These are phyloP conservation scores for Passalora sequoiae DNA, from an alignment of 2,329 filamentous ascomycete genomes.

Conservation along the genomic window DNA sequence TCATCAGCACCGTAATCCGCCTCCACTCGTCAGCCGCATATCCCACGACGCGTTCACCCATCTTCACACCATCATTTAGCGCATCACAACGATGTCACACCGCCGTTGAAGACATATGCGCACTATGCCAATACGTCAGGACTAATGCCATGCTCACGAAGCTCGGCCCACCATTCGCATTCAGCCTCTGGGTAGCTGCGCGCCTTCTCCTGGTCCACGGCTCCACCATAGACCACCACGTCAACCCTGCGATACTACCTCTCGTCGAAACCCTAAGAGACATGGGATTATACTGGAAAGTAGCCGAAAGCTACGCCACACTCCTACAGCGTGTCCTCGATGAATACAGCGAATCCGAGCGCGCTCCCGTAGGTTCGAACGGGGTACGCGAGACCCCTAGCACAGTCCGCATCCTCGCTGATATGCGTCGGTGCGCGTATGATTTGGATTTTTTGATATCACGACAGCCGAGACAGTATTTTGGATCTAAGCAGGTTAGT, in stretches of 20 bases:
- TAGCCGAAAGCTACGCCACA: conserved; percentile 74
- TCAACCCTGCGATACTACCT: conserved; percentile 72
- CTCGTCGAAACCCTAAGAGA: conserved; percentile 77
- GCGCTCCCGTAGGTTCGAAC: conserved; percentile 49
- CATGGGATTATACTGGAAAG: conserved; percentile 79
- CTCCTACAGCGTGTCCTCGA: conserved; percentile 78
- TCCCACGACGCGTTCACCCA: conserved; percentile 78
- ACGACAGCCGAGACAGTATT: conserved; percentile 60
- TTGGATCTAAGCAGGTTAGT: conserved; percentile 19
- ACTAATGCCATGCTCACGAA: conserved; percentile 69
- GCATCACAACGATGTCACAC: conserved; percentile 77
- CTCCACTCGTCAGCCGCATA: conserved; percentile 90
- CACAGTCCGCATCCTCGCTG: conserved; percentile 78
- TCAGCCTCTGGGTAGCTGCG: conserved; percentile 87
- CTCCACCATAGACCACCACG: conserved; percentile 78
- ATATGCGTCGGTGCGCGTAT: conserved; percentile 86
- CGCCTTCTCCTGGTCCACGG: conserved; percentile 83
- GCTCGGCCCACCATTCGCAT: conserved; percentile 84
- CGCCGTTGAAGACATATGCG: conserved; percentile 76
- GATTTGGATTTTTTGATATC: conserved; percentile 88
- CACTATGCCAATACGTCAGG: conserved; percentile 72
- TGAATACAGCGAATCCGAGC: conserved; percentile 75
- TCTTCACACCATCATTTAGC: conserved; percentile 83
- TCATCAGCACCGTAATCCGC: conserved; percentile 71
- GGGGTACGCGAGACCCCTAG: conserved; percentile 72